Percentiles rank a stretch among this genome's conserved stretches.
phyloP scores from a whole-genome alignment of 805 yeast genomes.

The Wickerhamomyces xylosicus region DNA sequence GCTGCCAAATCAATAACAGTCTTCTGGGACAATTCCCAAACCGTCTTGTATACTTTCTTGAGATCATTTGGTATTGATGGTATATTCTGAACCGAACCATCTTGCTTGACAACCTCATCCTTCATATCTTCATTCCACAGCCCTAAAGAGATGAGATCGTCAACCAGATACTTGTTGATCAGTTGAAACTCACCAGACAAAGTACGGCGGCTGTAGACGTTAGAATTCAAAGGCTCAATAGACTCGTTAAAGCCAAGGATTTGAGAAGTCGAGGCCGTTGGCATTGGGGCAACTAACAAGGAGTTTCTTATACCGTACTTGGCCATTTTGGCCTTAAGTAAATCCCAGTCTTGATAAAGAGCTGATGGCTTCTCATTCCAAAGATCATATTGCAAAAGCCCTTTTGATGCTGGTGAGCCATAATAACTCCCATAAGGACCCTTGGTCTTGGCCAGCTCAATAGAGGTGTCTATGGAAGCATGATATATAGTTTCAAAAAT shows the following conservation, averaged over 20 bases:
- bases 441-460: constrained; percentile 59
- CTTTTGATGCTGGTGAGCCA: constrained; percentile 91
- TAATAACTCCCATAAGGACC: constrained; percentile 65
- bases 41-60: constrained; percentile 80
- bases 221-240: constrained; percentile 95
- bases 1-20: constrained; percentile 78
- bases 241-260: constrained; percentile 91
- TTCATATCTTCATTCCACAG: constrained; percentile 78
- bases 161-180: constrained; percentile 77
- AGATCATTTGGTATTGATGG: constrained; percentile 56
- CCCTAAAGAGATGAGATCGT: constrained; percentile 73
- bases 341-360: constrained; percentile 75
- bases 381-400: constrained; percentile 73
- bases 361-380: constrained; percentile 74
- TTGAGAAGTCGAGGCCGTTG: constrained; percentile 97
- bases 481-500: constrained; percentile 94
- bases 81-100: constrained; percentile 81
- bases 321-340: constrained; percentile 46
- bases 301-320: constrained; percentile 79
- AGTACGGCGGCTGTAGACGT: constrained; percentile 84
- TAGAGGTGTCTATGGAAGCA: constrained; percentile 79
- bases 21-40: constrained; percentile 92
- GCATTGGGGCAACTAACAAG: constrained; percentile 89
- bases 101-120: constrained; percentile 59
- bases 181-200: constrained; percentile 91